Evolutionary conservation across 371 early-diverging fungal genomes (phyloP).

Genomic region (Apophysomyces ossiformis): DNA sequence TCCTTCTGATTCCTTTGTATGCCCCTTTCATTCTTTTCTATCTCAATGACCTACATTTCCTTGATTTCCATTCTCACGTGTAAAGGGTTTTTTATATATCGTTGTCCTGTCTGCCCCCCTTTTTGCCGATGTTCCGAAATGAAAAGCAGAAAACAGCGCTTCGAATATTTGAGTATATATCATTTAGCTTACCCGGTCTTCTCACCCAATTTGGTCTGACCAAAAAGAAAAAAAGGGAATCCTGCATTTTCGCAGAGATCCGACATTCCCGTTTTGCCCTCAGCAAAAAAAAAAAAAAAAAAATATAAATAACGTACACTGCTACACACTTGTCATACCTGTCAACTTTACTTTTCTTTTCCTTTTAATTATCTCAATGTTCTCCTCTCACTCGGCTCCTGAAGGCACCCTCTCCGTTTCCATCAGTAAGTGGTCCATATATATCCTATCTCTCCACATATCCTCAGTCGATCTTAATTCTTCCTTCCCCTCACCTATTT

Average conservation of each 20-base stretch:
- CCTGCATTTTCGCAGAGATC: not conserved
- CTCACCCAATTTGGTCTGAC: not conserved
- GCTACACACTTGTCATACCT: not conserved
- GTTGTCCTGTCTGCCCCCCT: not conserved
- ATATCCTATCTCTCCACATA: not conserved
- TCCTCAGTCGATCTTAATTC: not conserved
- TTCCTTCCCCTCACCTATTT: not conserved
- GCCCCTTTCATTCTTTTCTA: too few relatives aligned
- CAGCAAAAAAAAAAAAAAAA: not conserved
- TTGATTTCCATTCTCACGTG: not conserved
- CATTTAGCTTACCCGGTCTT: not conserved
- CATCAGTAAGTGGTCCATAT: constrained; percentile 20
- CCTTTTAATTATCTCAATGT: not conserved
- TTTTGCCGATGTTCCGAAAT: constrained; percentile 8
- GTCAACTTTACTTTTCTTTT: not conserved
- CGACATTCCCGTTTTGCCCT: constrained; percentile 9
- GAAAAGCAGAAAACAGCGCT: not conserved
- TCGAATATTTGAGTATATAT: too few relatives aligned
- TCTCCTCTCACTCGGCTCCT: constrained; percentile 21
- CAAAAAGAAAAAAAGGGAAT: not conserved
- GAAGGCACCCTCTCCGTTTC: constrained; percentile 41
- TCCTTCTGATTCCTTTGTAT: too few relatives aligned
- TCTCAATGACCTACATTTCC: not conserved
- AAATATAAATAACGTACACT: not conserved
- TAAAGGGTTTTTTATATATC: not conserved